Evolutionary conservation across 805 yeast genomes (phyloP).

Genomic region (Candida michaelii): DNA sequence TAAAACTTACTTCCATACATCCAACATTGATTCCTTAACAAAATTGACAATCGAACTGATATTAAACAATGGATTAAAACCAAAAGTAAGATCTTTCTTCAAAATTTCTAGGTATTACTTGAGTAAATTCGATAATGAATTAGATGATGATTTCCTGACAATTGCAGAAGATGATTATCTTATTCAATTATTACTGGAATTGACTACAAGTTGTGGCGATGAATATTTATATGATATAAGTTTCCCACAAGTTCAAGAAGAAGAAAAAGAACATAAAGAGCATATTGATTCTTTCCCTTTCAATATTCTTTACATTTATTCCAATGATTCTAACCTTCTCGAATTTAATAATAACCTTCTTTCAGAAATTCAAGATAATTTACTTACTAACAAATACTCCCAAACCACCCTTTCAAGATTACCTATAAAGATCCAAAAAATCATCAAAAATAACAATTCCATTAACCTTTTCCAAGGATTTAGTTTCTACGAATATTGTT

Average conservation of each 20-base stretch:
- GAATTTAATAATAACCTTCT: constrained; percentile 30
- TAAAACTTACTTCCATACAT: constrained; percentile 18
- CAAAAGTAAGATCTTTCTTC: constrained; percentile 28
- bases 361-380: constrained; percentile 27
- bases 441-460: constrained; percentile 28
- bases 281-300: constrained; percentile 35
- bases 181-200: constrained; percentile 1
- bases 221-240: neutral
- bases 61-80: constrained; percentile 25
- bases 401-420: constrained; percentile 25
- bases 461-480: constrained; percentile 35
- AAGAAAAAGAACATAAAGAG: constrained; percentile 9
- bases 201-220: neutral
- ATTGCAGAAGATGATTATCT: constrained; percentile 5
- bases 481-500: constrained; percentile 37
- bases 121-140: constrained; percentile 17
- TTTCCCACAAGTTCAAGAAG: neutral
- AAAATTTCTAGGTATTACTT: constrained; percentile 32
- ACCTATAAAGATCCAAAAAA: constrained; percentile 36
- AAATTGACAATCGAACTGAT: constrained; percentile 30
- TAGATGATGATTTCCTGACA: constrained; percentile 5
- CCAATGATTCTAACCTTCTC: constrained; percentile 41
- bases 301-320: constrained; percentile 28
- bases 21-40: constrained; percentile 22
- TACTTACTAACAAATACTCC: constrained; percentile 22